Percentiles rank a stretch among this genome's conserved stretches.
Evolutionary conservation across 192 early-diverging fungal genomes (phyloP).

Genomic region (Glomus cerebriforme): DNA sequence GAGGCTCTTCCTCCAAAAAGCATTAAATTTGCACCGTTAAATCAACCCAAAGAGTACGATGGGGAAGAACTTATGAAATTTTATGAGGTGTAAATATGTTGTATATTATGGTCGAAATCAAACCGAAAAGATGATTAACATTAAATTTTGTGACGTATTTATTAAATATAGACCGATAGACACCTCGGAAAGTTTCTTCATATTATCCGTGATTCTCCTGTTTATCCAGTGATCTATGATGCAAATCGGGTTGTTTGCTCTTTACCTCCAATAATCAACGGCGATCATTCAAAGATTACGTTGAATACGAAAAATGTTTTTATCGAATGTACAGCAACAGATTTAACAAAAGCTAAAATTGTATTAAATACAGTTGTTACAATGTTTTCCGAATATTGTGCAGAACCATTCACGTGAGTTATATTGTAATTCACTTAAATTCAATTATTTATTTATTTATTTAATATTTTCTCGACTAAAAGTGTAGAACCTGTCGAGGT

Average conservation of each 20-base stretch:
- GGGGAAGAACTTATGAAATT: slow-evolving; percentile 87
- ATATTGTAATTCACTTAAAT: background rate
- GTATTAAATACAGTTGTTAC: slow-evolving; percentile 92
- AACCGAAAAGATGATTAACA: background rate
- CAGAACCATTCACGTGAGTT: slow-evolving; percentile 84
- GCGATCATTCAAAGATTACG: slow-evolving; percentile 96
- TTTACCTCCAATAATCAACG: slow-evolving; percentile 98
- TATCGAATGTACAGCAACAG: slow-evolving; percentile 97
- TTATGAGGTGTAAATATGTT: slow-evolving; percentile 64
- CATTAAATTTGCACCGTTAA: slow-evolving; percentile 92
- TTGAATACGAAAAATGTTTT: slow-evolving; percentile 94
- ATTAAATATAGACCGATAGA: slow-evolving; percentile 59
- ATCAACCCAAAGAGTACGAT: slow-evolving; percentile 86
- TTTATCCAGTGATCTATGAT: slow-evolving; percentile 92
- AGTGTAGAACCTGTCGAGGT: slow-evolving; percentile 93
- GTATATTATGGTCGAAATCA: no score
- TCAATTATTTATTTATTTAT: background rate
- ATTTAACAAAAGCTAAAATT: slow-evolving; percentile 90
- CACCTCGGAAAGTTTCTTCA: slow-evolving; percentile 87
- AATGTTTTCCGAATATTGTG: slow-evolving; percentile 96
- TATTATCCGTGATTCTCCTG: slow-evolving; percentile 89
- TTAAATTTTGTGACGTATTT: slow-evolving; percentile 18
- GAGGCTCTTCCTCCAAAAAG: slow-evolving; percentile 87
- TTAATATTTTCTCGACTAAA: slow-evolving; percentile 12
- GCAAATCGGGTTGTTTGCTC: slow-evolving; percentile 82